Evolutionary conservation across 805 yeast genomes (phyloP).

Genomic region (Priceomyces castillae): DNA sequence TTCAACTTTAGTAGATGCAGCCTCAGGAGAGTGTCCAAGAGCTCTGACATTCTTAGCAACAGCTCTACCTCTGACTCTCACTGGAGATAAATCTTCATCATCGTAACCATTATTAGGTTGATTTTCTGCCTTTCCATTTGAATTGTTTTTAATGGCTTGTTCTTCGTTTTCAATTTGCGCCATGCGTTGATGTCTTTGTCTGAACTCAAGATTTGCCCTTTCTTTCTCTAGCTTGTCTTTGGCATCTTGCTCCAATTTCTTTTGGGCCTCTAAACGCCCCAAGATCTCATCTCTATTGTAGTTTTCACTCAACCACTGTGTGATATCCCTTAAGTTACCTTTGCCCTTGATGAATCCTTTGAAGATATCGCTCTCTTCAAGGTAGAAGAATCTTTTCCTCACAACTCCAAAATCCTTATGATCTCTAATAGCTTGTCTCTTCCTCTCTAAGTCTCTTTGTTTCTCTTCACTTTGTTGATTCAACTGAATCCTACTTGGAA

Average conservation of each 20-base stretch:
- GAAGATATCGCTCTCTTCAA: constrained; percentile 40
- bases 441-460: constrained; percentile 30
- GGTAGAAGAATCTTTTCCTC: constrained; percentile 33
- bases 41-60: constrained; percentile 23
- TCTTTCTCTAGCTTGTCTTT: constrained; percentile 14
- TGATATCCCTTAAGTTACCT: constrained; percentile 40
- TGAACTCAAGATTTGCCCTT: constrained; percentile 14
- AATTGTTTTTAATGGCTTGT: constrained; percentile 3
- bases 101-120: constrained; percentile 13
- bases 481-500: constrained; percentile 11
- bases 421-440: constrained; percentile 34
- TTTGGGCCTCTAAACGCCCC: constrained; percentile 15
- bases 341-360: constrained; percentile 42
- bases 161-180: constrained; percentile 6
- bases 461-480: constrained; percentile 19
- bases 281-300: constrained; percentile 25
- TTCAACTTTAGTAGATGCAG: constrained; percentile 37
- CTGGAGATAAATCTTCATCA: constrained; percentile 38
- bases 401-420: constrained; percentile 41
- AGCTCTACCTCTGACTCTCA: constrained; percentile 33
- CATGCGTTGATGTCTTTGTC: constrained; percentile 3
- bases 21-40: constrained; percentile 15
- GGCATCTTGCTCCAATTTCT: constrained; percentile 9
- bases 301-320: constrained; percentile 38
- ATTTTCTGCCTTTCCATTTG: constrained; percentile 5